These are phyloP conservation scores for Tolypocladium ophioglossoides DNA, from an alignment of 2,329 filamentous ascomycete species.

Conservation along the genomic window DNA sequence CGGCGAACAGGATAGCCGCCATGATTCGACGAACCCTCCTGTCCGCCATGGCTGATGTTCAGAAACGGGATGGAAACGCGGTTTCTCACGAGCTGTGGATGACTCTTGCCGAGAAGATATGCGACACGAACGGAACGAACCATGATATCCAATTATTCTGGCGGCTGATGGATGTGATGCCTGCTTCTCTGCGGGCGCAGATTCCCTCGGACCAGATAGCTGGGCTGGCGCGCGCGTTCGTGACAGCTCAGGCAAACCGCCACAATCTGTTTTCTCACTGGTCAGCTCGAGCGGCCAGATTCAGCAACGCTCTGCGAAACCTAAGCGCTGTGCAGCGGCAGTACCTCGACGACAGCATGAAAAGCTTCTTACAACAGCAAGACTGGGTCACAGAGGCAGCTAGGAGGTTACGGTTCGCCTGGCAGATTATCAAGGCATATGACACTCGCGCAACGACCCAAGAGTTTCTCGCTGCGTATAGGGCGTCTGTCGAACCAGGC, in stretches of 20 bases:
- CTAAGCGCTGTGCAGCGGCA: slow-evolving; percentile 5
- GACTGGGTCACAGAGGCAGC: slow-evolving; percentile 2
- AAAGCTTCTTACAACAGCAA: slow-evolving; percentile 4
- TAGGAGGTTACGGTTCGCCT: slow-evolving; percentile 9
- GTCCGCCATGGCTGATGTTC: slow-evolving; percentile 6
- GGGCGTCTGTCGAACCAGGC: background rate
- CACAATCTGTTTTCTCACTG: slow-evolving; percentile 7
- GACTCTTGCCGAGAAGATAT: slow-evolving; percentile 5
- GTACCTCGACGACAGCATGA: slow-evolving; percentile 5
- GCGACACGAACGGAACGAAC: slow-evolving; percentile 1
- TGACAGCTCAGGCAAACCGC: slow-evolving; percentile 9
- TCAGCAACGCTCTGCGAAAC: slow-evolving; percentile 6
- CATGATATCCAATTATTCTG: slow-evolving; percentile 10
- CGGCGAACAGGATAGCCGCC: slow-evolving; percentile 7
- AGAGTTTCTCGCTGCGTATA: slow-evolving; percentile 6
- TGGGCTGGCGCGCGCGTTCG: slow-evolving; percentile 5
- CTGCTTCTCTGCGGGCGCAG: slow-evolving; percentile 4
- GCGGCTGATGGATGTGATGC: slow-evolving; percentile 8
- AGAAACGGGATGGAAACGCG: background rate
- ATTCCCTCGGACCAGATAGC: slow-evolving; percentile 6
- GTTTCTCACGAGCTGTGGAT: slow-evolving; percentile 9
- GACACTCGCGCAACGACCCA: slow-evolving; percentile 4
- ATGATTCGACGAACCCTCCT: slow-evolving; percentile 11
- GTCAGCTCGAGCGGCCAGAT: slow-evolving; percentile 7
- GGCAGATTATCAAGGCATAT: slow-evolving; percentile 12